Conservation (phyloP, 2,329 filamentous ascomycete species). For the Cadophora luteo-olivacea region DNA sequence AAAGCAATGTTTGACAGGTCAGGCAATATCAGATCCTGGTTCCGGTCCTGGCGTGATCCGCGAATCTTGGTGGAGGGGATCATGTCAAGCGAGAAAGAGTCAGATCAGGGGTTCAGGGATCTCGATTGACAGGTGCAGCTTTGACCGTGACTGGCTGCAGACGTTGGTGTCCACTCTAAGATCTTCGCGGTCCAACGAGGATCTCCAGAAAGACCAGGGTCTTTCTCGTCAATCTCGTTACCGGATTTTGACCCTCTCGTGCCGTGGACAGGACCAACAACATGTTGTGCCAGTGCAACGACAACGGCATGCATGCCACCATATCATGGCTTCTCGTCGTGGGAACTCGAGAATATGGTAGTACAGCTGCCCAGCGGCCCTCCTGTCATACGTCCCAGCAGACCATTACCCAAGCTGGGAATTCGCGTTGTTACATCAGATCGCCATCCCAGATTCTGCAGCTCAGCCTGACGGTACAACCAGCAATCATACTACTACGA, state of each 20-base stretch:
- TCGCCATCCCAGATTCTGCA: constrained; percentile 13
- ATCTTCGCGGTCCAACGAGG: constrained; percentile 12
- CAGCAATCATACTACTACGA: constrained; percentile 5
- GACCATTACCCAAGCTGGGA: constrained; percentile 5
- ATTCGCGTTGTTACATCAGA: background rate
- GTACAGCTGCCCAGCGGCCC: background rate
- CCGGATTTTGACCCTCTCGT: constrained; percentile 13
- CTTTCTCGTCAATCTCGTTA: constrained; percentile 22
- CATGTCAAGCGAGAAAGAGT: background rate
- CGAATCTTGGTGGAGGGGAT: background rate
- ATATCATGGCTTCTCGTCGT: background rate
- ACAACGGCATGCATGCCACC: constrained; percentile 14
- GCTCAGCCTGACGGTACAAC: constrained; percentile 1
- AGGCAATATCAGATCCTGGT: constrained; percentile 7
- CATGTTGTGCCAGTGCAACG: constrained; percentile 13
- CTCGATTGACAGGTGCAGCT: constrained; percentile 18
- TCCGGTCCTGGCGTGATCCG: constrained; percentile 1
- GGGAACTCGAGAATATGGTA: background rate
- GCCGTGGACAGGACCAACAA: constrained; percentile 9
- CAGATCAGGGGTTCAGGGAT: constrained; percentile 1
- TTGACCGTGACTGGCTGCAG: constrained; percentile 11
- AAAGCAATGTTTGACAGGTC: background rate
- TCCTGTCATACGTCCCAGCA: background rate
- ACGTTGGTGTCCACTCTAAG: constrained; percentile 4
- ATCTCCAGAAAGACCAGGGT: constrained; percentile 11